Conservation (phyloP, 768 basidiomycete genomes). For the Rickenella mellea region DNA sequence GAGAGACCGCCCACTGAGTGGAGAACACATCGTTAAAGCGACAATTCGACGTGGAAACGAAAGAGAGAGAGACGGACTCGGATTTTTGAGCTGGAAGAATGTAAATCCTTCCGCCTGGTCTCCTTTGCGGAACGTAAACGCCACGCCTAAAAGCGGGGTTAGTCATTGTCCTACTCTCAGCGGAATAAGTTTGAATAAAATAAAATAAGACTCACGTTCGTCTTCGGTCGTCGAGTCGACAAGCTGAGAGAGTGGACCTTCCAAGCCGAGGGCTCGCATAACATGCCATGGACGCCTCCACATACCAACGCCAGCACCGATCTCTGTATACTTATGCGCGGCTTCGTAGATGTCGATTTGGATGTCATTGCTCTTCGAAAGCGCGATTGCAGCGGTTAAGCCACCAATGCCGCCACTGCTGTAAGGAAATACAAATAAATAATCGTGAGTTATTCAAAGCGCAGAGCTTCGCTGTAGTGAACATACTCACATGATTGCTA, state of each 20-base stretch:
- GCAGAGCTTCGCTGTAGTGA: too few relatives aligned
- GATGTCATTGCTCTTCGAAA: constrained; percentile 18
- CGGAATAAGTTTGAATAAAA: not conserved
- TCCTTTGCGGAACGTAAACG: constrained; percentile 51
- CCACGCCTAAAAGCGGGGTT: constrained; percentile 9
- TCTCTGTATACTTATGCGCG: constrained; percentile 15
- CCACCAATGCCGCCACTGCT: constrained; percentile 35
- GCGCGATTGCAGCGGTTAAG: constrained; percentile 25
- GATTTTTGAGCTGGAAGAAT: constrained; percentile 44
- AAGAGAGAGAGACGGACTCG: constrained; percentile 31
- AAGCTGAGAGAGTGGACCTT: not conserved
- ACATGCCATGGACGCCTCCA: constrained; percentile 26
- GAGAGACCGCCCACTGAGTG: constrained; percentile 10
- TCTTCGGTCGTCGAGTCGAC: constrained; percentile 3
- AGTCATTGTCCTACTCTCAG: not conserved
- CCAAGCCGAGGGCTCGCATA: constrained; percentile 14
- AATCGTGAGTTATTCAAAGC: too few relatives aligned
- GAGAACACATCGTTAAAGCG: too few relatives aligned
- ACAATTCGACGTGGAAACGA: not conserved
- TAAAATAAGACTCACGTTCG: not conserved
- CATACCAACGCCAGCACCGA: constrained; percentile 23
- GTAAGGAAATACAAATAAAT: too few relatives aligned
- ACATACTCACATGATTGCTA: too few relatives aligned
- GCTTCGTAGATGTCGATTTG: constrained; percentile 25
- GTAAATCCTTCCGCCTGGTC: constrained; percentile 46